Conservation (phyloP, 148 eudicot species). For the Rhododendron molle region DNA sequence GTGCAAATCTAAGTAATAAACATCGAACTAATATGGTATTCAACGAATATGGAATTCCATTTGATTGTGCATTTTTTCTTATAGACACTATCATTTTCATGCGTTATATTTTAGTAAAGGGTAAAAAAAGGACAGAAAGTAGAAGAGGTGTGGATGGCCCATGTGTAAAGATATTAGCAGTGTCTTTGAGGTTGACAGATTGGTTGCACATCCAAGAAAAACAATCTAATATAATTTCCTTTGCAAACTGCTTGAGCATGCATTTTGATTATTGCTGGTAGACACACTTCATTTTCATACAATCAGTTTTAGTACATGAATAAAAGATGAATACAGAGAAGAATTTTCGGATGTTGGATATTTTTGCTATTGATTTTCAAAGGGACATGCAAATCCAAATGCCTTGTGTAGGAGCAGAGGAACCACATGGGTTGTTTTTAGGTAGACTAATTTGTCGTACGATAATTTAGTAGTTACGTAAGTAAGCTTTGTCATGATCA, state of each 20-base stretch:
- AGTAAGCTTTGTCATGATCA: background rate
- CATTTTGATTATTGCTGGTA: background rate
- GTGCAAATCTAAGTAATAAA: background rate
- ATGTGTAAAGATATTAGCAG: background rate
- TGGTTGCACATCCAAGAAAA: background rate
- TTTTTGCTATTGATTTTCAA: background rate
- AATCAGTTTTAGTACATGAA: background rate
- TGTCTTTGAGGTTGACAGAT: background rate
- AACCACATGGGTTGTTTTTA: conserved; percentile 27
- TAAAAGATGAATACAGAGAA: background rate
- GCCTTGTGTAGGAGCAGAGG: conserved; percentile 18
- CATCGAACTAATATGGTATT: background rate
- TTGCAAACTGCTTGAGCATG: background rate
- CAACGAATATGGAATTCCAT: background rate
- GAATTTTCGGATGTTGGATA: background rate
- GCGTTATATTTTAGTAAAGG: background rate
- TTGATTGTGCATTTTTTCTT: background rate
- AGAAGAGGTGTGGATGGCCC: background rate
- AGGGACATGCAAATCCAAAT: background rate
- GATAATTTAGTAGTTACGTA: background rate
- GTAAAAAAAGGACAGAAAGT: background rate
- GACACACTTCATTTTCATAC: background rate
- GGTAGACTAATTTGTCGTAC: background rate
- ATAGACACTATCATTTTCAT: background rate
- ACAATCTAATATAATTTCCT: background rate